These are phyloP conservation scores for Trametes sanguinea DNA, from an alignment of 768 basidiomycete species.

Conservation along the genomic window DNA sequence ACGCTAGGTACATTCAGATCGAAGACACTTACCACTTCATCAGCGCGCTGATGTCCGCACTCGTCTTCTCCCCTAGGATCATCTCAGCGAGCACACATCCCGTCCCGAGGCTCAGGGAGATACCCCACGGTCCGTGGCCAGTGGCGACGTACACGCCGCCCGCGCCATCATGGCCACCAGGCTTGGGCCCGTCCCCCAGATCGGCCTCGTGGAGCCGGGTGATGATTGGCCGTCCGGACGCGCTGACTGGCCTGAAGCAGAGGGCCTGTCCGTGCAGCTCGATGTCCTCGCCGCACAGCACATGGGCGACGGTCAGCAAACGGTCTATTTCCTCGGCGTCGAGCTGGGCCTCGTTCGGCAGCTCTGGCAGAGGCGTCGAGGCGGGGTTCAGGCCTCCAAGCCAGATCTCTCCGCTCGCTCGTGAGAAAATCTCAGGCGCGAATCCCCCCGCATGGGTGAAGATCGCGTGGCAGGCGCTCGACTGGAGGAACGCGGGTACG, in stretches of 20 bases:
- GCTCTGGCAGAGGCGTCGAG: slow-evolving; percentile 27
- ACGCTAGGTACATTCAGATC: neutral
- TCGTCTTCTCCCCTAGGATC: slow-evolving; percentile 31
- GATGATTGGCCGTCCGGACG: slow-evolving; percentile 36
- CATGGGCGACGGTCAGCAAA: slow-evolving; percentile 19
- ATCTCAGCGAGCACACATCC: slow-evolving; percentile 35
- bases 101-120: slow-evolving; percentile 35
- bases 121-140: slow-evolving; percentile 45
- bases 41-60: slow-evolving; percentile 32
- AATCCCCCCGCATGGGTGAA: slow-evolving; percentile 35
- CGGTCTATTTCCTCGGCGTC: slow-evolving; percentile 14
- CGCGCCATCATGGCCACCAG: slow-evolving; percentile 11
- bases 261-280: slow-evolving; percentile 30
- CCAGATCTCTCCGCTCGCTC: slow-evolving; percentile 34
- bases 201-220: slow-evolving; percentile 31
- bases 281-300: slow-evolving; percentile 26
- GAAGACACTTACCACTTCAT: slow-evolving; percentile 27
- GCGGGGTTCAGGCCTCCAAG: slow-evolving; percentile 36
- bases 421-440: slow-evolving; percentile 37
- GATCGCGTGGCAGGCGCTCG: slow-evolving; percentile 32
- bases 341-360: slow-evolving; percentile 25
- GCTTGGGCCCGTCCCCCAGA: slow-evolving; percentile 30
- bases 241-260: slow-evolving; percentile 40
- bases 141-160: slow-evolving; percentile 36
- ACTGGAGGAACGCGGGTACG: slow-evolving; percentile 7